Percentiles rank a stretch among this genome's conserved stretches.
Conservation (phyloP, 176 grass and related monocot species). For the Avena eriantha region DNA sequence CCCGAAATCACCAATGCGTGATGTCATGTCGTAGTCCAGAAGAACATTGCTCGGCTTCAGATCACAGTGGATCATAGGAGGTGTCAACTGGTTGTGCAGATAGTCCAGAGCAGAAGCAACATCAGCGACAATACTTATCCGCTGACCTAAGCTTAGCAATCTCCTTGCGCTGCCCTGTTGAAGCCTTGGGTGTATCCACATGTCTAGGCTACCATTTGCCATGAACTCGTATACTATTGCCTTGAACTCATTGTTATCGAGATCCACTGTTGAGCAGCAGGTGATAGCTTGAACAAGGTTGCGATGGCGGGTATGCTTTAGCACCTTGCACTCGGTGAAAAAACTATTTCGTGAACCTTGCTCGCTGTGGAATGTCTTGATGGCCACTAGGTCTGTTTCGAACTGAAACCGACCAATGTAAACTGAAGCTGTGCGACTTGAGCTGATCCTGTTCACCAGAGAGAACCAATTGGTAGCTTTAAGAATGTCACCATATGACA, state of each 20-base stretch:
- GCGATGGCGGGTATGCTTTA: slow-evolving; percentile 29
- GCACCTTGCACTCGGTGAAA: slow-evolving; percentile 4
- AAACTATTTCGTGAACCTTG: not conserved
- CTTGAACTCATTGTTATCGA: slow-evolving; percentile 44
- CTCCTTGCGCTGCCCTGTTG: slow-evolving; percentile 3
- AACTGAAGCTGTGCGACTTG: slow-evolving; percentile 22
- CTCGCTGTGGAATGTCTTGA: slow-evolving; percentile 39
- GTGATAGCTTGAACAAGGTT: slow-evolving; percentile 46
- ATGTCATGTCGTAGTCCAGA: slow-evolving; percentile 50
- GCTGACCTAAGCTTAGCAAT: slow-evolving; percentile 21
- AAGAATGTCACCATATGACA: slow-evolving; percentile 27
- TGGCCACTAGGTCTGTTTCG: slow-evolving; percentile 37
- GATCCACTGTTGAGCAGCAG: slow-evolving; percentile 32
- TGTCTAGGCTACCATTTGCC: slow-evolving; percentile 51
- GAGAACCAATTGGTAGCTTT: slow-evolving; percentile 53
- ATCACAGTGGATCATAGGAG: slow-evolving; percentile 37
- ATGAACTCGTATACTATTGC: slow-evolving; percentile 44
- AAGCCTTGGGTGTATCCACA: slow-evolving; percentile 34
- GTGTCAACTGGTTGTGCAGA: slow-evolving; percentile 46
- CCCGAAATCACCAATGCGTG: slow-evolving; percentile 40
- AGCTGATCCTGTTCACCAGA: not conserved
- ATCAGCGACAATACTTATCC: slow-evolving; percentile 22
- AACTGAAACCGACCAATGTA: slow-evolving; percentile 47
- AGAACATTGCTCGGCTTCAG: slow-evolving; percentile 47
- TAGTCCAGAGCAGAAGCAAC: slow-evolving; percentile 45